A percentile compares a stretch with the other conserved stretches of the same genome.
Evolutionary conservation across 2,329 filamentous ascomycete genomes (phyloP).

Genomic region (Blumeria graminis): DNA sequence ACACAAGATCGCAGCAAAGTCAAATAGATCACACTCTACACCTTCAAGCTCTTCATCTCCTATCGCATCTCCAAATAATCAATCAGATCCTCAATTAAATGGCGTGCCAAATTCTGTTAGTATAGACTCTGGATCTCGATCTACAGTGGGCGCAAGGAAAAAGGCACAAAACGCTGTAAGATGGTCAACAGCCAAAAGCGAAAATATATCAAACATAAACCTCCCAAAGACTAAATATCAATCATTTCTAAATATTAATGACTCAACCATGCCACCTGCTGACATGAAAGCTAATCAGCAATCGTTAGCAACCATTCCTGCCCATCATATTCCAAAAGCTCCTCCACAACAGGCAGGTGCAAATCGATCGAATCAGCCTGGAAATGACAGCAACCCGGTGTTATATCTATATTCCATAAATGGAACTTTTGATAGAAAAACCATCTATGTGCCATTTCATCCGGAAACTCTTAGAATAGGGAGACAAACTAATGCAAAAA

Average conservation of each 20-base stretch:
- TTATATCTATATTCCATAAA: slow-evolving; percentile 78
- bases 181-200: slow-evolving; percentile 41
- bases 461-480: slow-evolving; percentile 92
- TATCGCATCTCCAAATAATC: slow-evolving; percentile 38
- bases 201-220: slow-evolving; percentile 29
- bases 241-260: slow-evolving; percentile 32
- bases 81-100: slow-evolving; percentile 36
- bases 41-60: slow-evolving; percentile 37
- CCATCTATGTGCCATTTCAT: slow-evolving; percentile 74
- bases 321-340: slow-evolving; percentile 42
- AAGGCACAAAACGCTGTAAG: slow-evolving; percentile 24
- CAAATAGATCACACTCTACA: slow-evolving; percentile 76
- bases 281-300: slow-evolving; percentile 35
- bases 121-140: slow-evolving; percentile 10
- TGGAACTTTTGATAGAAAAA: slow-evolving; percentile 90
- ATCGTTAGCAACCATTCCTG: slow-evolving; percentile 30
- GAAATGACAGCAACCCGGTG: slow-evolving; percentile 41
- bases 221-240: slow-evolving; percentile 36
- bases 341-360: slow-evolving; percentile 32
- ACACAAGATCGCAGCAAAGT: slow-evolving; percentile 65
- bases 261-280: slow-evolving; percentile 32
- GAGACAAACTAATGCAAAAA: slow-evolving; percentile 91
- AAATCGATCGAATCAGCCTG: slow-evolving; percentile 16
- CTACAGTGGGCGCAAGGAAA: slow-evolving; percentile 22
- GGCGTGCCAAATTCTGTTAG: slow-evolving; percentile 19